A percentile compares a stretch with the other conserved stretches of the same genome.
These are phyloP conservation scores for Trichosporon ovoides DNA, from an alignment of 1,284 basidiomycete species.

Conservation along the genomic window DNA sequence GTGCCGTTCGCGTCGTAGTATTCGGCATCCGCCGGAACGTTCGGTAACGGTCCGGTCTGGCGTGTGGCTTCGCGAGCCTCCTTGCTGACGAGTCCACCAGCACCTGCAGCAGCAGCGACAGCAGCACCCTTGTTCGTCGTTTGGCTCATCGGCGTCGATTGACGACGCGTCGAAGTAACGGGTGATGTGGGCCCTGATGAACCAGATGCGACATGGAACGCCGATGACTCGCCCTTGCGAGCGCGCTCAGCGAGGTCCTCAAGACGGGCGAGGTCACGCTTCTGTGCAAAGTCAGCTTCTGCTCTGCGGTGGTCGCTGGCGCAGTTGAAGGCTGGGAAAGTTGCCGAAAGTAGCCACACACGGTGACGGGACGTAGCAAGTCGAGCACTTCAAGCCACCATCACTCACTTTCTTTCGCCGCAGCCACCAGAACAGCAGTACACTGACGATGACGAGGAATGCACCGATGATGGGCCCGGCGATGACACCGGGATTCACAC, in stretches of 20 bases:
- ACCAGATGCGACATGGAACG: constrained; percentile 34
- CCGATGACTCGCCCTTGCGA: constrained; percentile 45
- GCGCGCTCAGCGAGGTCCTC: constrained; percentile 45
- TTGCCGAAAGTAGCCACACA: too few species aligned
- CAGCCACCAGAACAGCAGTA: constrained; percentile 46
- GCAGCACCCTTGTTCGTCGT: neutral
- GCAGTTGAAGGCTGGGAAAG: too few species aligned
- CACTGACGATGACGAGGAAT: constrained; percentile 37
- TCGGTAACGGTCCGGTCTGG: constrained; percentile 13
- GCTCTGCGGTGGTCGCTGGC: too few species aligned
- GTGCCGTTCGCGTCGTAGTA: constrained; percentile 37
- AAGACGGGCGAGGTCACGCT: constrained; percentile 42
- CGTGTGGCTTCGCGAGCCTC: constrained; percentile 4
- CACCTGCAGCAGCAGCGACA: neutral
- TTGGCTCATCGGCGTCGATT: constrained; percentile 6
- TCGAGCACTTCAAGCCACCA: too few species aligned
- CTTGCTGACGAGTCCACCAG: neutral
- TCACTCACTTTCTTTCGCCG: constrained; percentile 44
- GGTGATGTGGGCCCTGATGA: constrained; percentile 8
- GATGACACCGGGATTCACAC: constrained; percentile 46
- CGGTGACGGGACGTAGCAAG: too few species aligned
- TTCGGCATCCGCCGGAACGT: constrained; percentile 29
- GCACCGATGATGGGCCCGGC: constrained; percentile 47
- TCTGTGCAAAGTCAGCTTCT: constrained; percentile 25
- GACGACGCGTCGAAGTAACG: neutral